Evolutionary conservation across 192 early-diverging fungal species (phyloP).

Genomic region (Gorgonomyces haynaldii): DNA sequence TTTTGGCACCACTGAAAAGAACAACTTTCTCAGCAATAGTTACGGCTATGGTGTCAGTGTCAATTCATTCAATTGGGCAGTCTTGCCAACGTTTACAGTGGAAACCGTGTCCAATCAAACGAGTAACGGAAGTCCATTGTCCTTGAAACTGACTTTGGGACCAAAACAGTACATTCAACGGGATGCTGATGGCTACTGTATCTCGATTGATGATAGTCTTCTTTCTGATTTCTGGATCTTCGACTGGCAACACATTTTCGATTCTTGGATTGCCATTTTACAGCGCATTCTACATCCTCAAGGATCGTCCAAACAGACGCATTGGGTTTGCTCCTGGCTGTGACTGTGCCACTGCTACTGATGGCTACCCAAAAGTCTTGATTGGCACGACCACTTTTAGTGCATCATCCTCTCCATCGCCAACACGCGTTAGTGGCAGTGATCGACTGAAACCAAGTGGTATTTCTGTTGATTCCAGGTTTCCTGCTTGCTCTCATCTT

Average conservation of each 20-base stretch:
- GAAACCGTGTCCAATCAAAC: neutral
- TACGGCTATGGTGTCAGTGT: neutral
- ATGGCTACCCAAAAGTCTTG: conserved; percentile 7
- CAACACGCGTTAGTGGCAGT: too few species aligned
- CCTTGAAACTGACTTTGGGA: neutral
- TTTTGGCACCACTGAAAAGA: neutral
- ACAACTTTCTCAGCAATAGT: neutral
- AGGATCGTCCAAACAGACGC: neutral
- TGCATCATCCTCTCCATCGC: too few species aligned
- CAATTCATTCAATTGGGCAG: neutral
- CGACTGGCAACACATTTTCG: too few species aligned
- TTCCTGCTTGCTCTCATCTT: too few species aligned
- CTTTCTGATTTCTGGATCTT: too few species aligned
- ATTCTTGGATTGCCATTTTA: too few species aligned
- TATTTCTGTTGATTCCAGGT: too few species aligned
- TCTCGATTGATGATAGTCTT: too few species aligned
- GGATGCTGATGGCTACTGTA: neutral
- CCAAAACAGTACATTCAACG: conserved; percentile 7
- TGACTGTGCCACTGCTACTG: neutral
- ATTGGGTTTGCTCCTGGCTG: neutral
- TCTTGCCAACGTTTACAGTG: conserved; percentile 1
- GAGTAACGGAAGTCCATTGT: neutral
- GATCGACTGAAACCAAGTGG: too few species aligned
- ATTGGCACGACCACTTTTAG: too few species aligned
- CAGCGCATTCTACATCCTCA: conserved; percentile 5